Evolutionary conservation across 805 yeast genomes (phyloP), one percentile per base, ranked within the genome.

Genomic region (Suhomyces faveliae): DNA sequence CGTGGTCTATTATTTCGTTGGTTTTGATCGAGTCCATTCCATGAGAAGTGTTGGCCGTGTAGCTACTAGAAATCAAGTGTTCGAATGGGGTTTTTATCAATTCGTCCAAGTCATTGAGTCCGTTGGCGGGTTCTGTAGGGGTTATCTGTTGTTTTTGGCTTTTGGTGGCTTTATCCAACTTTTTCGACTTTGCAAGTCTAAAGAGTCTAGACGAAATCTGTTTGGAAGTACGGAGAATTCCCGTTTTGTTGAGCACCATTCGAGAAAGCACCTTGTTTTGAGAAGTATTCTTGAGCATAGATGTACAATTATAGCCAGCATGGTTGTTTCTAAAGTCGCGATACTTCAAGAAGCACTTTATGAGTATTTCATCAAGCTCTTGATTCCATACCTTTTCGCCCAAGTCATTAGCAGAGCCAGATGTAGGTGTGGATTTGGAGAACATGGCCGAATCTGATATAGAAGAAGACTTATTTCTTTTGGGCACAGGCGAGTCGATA

Each of bases 241-340:
- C 71, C 6, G 74, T 64, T 51, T 64, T 68, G 49, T 64, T 64
- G 22, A 58, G 59, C 25, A 73, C 49, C 76, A 73, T 70, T 42
- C 74, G 58, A 3, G 75, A 68, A 38, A 73, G 56, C 11, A 70
- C 65, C 48, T 70, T 72, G 52, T 71, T 71, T 50, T 70, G 76
- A 35, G 54, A 62, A 12, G 74, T 61, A 40, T 63, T 62, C 41
- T 62, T 66, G 49, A 68, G 57, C 6, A 63, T 52, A 8, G 60
- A 49, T 3, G 54, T 40, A 0, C 65, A 50, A 38, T 54, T 52
- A 23, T 58, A 53, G 8, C 48, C 48, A 11, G 52, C 46, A 23
- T 61, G 65, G 43, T 59, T 59, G 11, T 60, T 62, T 43, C 61
- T 60, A 52, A 68, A 71, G 12, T 61, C 56, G 19, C 60, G 61